A percentile compares a stretch with the other conserved stretches of the same genome.
Conservation (phyloP, 116 monocot species). For the Zostera marina region DNA sequence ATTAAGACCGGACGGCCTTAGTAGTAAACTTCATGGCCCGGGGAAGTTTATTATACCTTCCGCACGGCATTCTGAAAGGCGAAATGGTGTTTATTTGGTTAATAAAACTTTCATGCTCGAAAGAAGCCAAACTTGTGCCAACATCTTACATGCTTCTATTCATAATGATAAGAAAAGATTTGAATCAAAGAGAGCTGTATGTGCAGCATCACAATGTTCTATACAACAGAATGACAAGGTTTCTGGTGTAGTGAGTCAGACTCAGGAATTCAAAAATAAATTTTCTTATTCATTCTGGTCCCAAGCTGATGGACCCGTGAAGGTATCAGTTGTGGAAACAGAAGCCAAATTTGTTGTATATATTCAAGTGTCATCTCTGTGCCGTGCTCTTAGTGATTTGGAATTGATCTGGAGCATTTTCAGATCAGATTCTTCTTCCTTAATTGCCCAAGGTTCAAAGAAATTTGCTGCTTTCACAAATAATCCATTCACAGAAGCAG, state of each 20-base stretch:
- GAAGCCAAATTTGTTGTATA: constrained; percentile 17
- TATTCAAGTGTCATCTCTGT: constrained; percentile 41
- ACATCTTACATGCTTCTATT: not conserved
- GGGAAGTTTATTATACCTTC: not conserved
- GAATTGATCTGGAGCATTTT: constrained; percentile 37
- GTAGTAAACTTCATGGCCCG: not conserved
- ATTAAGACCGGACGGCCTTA: not conserved
- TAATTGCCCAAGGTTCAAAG: constrained; percentile 6
- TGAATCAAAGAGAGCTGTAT: not conserved
- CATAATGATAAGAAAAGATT: not conserved
- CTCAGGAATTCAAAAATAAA: constrained; percentile 4
- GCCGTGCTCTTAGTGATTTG: constrained; percentile 12
- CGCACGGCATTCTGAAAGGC: not conserved
- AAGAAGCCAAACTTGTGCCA: not conserved
- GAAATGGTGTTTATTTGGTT: not conserved
- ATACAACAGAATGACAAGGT: constrained; percentile 6
- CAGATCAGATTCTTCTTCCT: constrained; percentile 32
- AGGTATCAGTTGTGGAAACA: constrained; percentile 29
- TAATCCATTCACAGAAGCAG: not conserved
- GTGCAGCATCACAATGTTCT: constrained; percentile 6
- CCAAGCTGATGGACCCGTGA: constrained; percentile 38
- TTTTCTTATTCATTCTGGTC: constrained; percentile 39
- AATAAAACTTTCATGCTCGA: not conserved
- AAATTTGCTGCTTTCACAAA: not conserved
- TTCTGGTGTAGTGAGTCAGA: constrained; percentile 5